A percentile compares a stretch with the other conserved stretches of the same genome.
These are phyloP conservation scores for Paxillus ammoniavirescens DNA, from an alignment of 768 basidiomycete species.

Conservation along the genomic window DNA sequence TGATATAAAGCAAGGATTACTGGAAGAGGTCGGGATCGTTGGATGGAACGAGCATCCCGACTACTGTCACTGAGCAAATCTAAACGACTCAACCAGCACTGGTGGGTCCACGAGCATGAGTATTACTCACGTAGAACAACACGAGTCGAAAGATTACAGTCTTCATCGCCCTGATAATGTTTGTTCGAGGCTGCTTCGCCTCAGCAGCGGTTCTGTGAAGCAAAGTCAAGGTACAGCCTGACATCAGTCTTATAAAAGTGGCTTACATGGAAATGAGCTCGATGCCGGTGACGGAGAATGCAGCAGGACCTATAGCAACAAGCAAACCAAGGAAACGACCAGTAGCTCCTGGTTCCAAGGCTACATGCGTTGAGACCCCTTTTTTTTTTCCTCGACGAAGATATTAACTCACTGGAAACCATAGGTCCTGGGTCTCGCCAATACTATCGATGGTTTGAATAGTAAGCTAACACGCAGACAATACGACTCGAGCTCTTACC, in stretches of 20 bases:
- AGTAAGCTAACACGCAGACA: background rate
- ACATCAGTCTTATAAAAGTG: conserved; percentile 21
- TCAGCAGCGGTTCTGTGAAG: conserved; percentile 65
- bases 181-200: conserved; percentile 73
- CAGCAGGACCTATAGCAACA: conserved; percentile 25
- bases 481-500: background rate
- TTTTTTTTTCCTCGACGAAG: background rate
- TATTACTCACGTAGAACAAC: conserved; percentile 16
- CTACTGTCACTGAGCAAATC: conserved; percentile 40
- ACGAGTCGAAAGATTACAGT: conserved; percentile 81
- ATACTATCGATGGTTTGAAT: conserved; percentile 11
- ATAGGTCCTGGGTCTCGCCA: conserved; percentile 24
- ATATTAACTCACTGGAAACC: conserved; percentile 16
- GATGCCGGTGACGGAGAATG: conserved; percentile 78
- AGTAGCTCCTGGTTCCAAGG: conserved; percentile 16
- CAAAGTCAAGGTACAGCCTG: conserved; percentile 9
- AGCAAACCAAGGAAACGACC: conserved; percentile 25
- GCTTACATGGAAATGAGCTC: conserved; percentile 69
- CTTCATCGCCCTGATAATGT: conserved; percentile 72
- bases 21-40: conserved; percentile 54
- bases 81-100: conserved; percentile 5
- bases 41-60: conserved; percentile 78
- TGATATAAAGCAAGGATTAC: conserved; percentile 10
- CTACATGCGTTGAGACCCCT: background rate
- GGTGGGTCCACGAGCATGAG: background rate